Evolutionary conservation across 345 rosid genomes (phyloP).

Genomic region (Sisymbrium altissimum): DNA sequence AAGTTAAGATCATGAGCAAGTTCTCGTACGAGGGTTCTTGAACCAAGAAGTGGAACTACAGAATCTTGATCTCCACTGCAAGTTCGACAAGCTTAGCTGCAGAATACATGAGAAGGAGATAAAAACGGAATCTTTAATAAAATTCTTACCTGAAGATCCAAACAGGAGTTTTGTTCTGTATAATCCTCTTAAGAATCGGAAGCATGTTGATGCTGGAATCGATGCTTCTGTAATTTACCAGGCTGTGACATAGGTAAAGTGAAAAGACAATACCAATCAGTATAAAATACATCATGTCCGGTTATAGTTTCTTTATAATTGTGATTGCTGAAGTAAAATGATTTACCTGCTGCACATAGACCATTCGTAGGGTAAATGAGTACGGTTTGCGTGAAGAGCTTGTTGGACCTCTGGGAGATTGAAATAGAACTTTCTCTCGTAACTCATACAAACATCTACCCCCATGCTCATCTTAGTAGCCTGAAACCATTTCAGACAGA

Average conservation of each 20-base stretch:
- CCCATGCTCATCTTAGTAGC: slow-evolving; percentile 77
- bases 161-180: slow-evolving; percentile 54
- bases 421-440: slow-evolving; percentile 62
- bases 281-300: too few relatives aligned
- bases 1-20: slow-evolving; percentile 70
- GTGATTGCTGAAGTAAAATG: background rate
- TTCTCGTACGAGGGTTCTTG: slow-evolving; percentile 71
- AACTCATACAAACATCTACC: slow-evolving; percentile 77
- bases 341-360: slow-evolving; percentile 69
- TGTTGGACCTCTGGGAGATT: slow-evolving; percentile 86
- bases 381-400: slow-evolving; percentile 88
- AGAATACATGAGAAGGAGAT: background rate
- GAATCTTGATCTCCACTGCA: slow-evolving; percentile 89
- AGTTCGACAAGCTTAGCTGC: background rate
- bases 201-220: slow-evolving; percentile 67
- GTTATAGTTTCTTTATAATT: background rate
- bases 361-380: slow-evolving; percentile 63
- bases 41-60: slow-evolving; percentile 73
- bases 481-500: too few relatives aligned
- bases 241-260: slow-evolving; percentile 33
- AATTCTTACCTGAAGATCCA: slow-evolving; percentile 72
- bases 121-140: background rate
- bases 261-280: background rate
- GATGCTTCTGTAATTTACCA: slow-evolving; percentile 47
- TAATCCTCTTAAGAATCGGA: slow-evolving; percentile 69